Evolutionary conservation across 768 basidiomycete species (phyloP).

Genomic region (Xerocomellus chrysenteron): DNA sequence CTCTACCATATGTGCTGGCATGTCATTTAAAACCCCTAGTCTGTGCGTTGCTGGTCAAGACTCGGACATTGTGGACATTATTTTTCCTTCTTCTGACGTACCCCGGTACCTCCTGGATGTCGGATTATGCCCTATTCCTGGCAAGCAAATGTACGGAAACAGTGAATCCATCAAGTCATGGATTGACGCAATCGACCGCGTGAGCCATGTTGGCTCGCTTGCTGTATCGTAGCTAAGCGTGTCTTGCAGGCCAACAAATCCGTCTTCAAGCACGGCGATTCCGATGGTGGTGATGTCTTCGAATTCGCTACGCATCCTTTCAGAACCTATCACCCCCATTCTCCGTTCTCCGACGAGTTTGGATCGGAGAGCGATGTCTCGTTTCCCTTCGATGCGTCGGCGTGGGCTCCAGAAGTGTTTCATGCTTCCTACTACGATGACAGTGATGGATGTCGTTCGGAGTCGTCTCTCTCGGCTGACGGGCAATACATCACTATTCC

Average conservation of each 20-base stretch:
- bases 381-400: slow-evolving; percentile 13
- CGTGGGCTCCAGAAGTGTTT: slow-evolving; percentile 21
- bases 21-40: slow-evolving; percentile 20
- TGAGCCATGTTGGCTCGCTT: slow-evolving; percentile 10
- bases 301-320: slow-evolving; percentile 22
- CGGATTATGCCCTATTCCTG: slow-evolving; percentile 5
- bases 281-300: slow-evolving; percentile 3
- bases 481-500: slow-evolving; percentile 42
- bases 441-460: slow-evolving; percentile 22
- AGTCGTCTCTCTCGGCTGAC: slow-evolving; percentile 23
- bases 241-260: slow-evolving; percentile 15
- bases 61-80: slow-evolving; percentile 10
- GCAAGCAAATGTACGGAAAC: slow-evolving; percentile 25
- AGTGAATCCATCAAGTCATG: slow-evolving; percentile 26
- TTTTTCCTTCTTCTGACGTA: slow-evolving; percentile 11
- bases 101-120: neutral
- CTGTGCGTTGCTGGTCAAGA: slow-evolving; percentile 32
- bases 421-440: slow-evolving; percentile 15
- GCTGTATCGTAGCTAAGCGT: neutral
- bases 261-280: slow-evolving; percentile 1
- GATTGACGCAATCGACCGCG: slow-evolving; percentile 25
- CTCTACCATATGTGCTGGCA: slow-evolving; percentile 12
- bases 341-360: slow-evolving; percentile 24
- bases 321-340: slow-evolving; percentile 9
- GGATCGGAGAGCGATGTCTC: slow-evolving; percentile 21